phyloP scores from a whole-genome alignment of 805 yeast genomes.

The Millerozyma acaciae region DNA sequence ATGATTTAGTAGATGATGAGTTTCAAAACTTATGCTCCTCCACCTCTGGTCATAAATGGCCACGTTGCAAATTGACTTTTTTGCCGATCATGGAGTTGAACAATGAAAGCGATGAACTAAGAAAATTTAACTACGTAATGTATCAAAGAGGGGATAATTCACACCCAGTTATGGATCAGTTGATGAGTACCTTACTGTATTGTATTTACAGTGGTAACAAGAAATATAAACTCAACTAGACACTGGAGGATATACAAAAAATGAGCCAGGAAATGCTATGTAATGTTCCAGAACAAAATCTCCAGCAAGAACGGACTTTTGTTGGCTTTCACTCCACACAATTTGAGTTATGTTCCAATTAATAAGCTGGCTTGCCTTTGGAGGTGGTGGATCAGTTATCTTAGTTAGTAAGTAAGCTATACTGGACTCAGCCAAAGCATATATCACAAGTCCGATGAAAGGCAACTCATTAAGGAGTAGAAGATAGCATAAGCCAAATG shows the following conservation, averaged over 20 bases:
- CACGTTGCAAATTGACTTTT: slow-evolving; percentile 31
- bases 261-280: slow-evolving; percentile 23
- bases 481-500: slow-evolving; percentile 50
- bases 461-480: slow-evolving; percentile 39
- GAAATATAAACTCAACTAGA: slow-evolving; percentile 13
- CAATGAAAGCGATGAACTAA: slow-evolving; percentile 31
- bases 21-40: slow-evolving; percentile 18
- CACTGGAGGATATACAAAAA: slow-evolving; percentile 7
- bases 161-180: slow-evolving; percentile 10
- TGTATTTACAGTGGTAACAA: slow-evolving; percentile 38
- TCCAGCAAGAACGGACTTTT: slow-evolving; percentile 17
- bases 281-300: slow-evolving; percentile 22
- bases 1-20: slow-evolving; percentile 11
- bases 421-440: slow-evolving; percentile 51
- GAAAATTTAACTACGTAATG: slow-evolving; percentile 24
- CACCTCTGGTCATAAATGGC: slow-evolving; percentile 33
- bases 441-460: slow-evolving; percentile 43
- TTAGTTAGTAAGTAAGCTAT: slow-evolving; percentile 53
- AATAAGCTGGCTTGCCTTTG: slow-evolving; percentile 17
- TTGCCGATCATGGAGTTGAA: slow-evolving; percentile 33
- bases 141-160: slow-evolving; percentile 5
- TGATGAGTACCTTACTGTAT: slow-evolving; percentile 23
- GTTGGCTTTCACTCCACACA: slow-evolving; percentile 26
- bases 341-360: slow-evolving; percentile 31
- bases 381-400: slow-evolving; percentile 45